Evolutionary conservation across 495 filamentous ascomycete species (phyloP).

Genomic region (Lophium mytilinum): DNA sequence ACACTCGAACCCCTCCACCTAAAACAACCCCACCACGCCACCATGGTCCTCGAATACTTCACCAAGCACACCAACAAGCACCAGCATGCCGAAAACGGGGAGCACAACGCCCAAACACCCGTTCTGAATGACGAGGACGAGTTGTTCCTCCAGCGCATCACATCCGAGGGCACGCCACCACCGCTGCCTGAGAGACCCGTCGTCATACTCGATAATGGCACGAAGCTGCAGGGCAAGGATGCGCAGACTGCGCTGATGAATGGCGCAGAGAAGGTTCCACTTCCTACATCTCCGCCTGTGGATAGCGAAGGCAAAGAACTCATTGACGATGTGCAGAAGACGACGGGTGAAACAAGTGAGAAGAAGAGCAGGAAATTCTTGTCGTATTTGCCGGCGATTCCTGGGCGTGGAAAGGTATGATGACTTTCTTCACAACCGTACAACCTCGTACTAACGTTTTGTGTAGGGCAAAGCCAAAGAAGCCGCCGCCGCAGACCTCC

Average conservation of each 20-base stretch:
- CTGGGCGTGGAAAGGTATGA: neutral
- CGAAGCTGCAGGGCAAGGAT: constrained; percentile 20
- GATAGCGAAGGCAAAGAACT: constrained; percentile 5
- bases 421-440: constrained; percentile 6
- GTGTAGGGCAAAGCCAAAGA: constrained; percentile 23
- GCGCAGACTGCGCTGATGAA: constrained; percentile 15
- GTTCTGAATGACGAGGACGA: constrained; percentile 36
- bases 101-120: constrained; percentile 20
- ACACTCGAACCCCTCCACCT: neutral
- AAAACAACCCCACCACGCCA: neutral
- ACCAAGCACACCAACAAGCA: constrained; percentile 26
- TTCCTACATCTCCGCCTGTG: constrained; percentile 25
- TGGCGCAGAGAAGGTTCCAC: constrained; percentile 21
- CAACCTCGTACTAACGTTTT: constrained; percentile 8
- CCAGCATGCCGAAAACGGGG: constrained; percentile 21
- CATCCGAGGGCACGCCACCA: constrained; percentile 25
- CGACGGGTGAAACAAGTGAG: constrained; percentile 5
- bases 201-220: constrained; percentile 23
- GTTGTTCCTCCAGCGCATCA: constrained; percentile 31
- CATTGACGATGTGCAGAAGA: constrained; percentile 1
- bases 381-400: constrained; percentile 13
- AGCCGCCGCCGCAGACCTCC: constrained; percentile 37
- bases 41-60: constrained; percentile 27
- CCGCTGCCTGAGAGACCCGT: constrained; percentile 23
- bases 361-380: constrained; percentile 17